Evolutionary conservation across 768 basidiomycete genomes (phyloP).

Genomic region (Mycena venus): DNA sequence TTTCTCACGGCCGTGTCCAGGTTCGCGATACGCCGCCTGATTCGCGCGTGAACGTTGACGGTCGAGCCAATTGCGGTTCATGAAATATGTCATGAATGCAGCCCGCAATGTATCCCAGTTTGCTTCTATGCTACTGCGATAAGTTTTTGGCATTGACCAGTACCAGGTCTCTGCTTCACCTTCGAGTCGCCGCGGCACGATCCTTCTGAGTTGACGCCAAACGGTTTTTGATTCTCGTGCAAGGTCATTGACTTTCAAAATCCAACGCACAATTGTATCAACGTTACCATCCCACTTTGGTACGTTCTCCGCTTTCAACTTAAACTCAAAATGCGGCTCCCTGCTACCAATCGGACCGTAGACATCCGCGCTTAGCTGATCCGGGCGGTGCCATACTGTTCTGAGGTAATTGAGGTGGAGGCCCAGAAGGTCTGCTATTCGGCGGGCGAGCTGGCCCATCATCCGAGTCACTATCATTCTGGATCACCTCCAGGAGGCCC

Average conservation of each 20-base stretch:
- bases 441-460: too few relatives aligned
- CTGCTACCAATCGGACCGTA: too few relatives aligned
- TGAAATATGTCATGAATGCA: constrained; percentile 43
- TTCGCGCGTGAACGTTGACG: constrained; percentile 43
- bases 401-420: too few relatives aligned
- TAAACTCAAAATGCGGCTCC: constrained; percentile 46
- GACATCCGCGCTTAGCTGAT: too few relatives aligned
- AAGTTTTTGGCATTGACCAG: constrained; percentile 31
- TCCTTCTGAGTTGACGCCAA: constrained; percentile 41
- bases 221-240: constrained; percentile 33
- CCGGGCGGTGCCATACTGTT: too few relatives aligned
- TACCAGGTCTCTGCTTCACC: constrained; percentile 48
- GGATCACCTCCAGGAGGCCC: too few relatives aligned
- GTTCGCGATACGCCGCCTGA: constrained; percentile 43
- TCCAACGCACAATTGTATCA: constrained; percentile 43
- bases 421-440: too few relatives aligned
- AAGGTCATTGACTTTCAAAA: constrained; percentile 42
- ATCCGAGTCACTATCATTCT: too few relatives aligned
- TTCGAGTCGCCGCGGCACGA: constrained; percentile 43
- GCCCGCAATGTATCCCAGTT: constrained; percentile 45
- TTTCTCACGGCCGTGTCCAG: constrained; percentile 38
- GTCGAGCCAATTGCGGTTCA: constrained; percentile 48
- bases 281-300: constrained; percentile 49
- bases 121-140: constrained; percentile 25
- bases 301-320: constrained; percentile 45